Percentiles rank a stretch among this genome's conserved stretches.
These are phyloP conservation scores for Leishmania martiniquensis DNA, from an alignment of 208 protist genomes.

Conservation along the genomic window DNA sequence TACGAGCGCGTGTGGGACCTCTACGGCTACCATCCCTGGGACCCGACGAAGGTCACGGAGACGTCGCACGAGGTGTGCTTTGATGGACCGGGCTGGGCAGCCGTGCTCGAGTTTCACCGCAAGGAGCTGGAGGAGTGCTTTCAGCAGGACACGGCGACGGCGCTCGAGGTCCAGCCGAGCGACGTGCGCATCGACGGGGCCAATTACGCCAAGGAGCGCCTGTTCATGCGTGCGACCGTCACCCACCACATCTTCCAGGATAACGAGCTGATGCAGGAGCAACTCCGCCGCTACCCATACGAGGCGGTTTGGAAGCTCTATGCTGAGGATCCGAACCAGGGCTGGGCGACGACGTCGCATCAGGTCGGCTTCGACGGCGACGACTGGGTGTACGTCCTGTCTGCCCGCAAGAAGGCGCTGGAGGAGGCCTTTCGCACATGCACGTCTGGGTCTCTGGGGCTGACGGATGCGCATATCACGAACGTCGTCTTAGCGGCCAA, in stretches of 20 bases:
- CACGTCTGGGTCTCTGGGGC: conserved; percentile 31
- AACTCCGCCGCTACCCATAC: conserved; percentile 44
- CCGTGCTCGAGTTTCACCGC: conserved; percentile 39
- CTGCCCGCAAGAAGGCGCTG: conserved; percentile 30
- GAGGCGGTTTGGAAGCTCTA: conserved; percentile 50
- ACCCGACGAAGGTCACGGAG: conserved; percentile 27
- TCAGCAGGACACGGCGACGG: conserved; percentile 38
- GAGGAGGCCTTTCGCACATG: conserved; percentile 34
- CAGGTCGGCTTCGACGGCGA: conserved; percentile 77
- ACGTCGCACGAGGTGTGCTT: conserved; percentile 45
- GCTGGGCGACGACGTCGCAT: conserved; percentile 40
- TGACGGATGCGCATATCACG: conserved; percentile 40
- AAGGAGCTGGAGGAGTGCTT: conserved; percentile 41
- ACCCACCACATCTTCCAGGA: conserved; percentile 26
- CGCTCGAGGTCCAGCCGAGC: conserved; percentile 33
- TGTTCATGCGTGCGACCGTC: conserved; percentile 25
- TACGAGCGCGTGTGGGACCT: conserved; percentile 61
- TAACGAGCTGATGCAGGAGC: conserved; percentile 35
- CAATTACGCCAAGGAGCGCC: conserved; percentile 24
- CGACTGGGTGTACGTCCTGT: conserved; percentile 59
- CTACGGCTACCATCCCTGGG: conserved; percentile 47
- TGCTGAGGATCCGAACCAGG: conserved; percentile 28
- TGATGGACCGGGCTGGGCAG: conserved; percentile 54
- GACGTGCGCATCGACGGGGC: conserved; percentile 30
- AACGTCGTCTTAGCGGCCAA: conserved; percentile 38